These are phyloP conservation scores for Pseudopediastrum boryanum DNA, from an alignment of 139 green algal genomes.

Conservation along the genomic window DNA sequence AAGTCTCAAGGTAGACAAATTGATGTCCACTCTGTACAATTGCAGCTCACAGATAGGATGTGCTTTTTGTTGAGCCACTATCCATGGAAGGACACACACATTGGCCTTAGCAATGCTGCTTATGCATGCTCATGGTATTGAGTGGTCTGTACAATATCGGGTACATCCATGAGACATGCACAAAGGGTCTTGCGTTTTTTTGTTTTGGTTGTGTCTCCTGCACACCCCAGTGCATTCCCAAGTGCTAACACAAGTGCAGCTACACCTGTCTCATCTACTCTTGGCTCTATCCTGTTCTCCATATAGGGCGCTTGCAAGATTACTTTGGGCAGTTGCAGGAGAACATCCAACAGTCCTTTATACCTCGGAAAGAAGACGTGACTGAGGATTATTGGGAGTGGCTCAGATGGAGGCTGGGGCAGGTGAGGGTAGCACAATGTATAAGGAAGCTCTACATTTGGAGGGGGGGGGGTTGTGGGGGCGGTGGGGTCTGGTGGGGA, in stretches of 20 bases:
- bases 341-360: slow-evolving; percentile 48
- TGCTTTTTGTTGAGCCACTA: too few relatives aligned
- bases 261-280: background rate
- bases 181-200: background rate
- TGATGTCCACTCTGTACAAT: too few relatives aligned
- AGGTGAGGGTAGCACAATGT: too few relatives aligned
- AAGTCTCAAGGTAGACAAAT: background rate
- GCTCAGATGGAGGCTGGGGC: slow-evolving; percentile 69
- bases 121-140: background rate
- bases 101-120: too few relatives aligned
- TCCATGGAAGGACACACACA: too few relatives aligned
- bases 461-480: background rate
- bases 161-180: background rate
- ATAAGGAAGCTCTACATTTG: too few relatives aligned
- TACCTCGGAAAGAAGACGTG: slow-evolving; percentile 67
- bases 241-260: background rate
- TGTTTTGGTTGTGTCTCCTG: background rate
- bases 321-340: slow-evolving; percentile 17
- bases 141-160: background rate
- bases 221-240: background rate
- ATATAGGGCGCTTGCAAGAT: slow-evolving; percentile 45
- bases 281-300: background rate
- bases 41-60: too few relatives aligned
- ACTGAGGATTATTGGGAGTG: slow-evolving; percentile 93
- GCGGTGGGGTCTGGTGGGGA: background rate